phyloP scores from a whole-genome alignment of 805 yeast genomes.

The Zygoascus flipseniorum region DNA sequence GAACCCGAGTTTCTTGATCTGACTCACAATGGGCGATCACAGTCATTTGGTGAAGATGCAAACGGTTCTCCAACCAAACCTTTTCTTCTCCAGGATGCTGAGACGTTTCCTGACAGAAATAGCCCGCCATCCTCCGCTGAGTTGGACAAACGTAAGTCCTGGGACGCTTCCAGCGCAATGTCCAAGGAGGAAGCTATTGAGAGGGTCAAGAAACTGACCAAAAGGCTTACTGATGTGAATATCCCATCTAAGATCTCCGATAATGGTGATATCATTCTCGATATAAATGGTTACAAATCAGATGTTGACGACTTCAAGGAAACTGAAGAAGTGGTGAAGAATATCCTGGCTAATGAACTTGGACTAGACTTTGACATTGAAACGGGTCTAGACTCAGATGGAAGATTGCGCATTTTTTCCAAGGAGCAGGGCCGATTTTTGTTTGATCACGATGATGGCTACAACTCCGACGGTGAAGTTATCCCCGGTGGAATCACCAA shows the following conservation, averaged over 20 bases:
- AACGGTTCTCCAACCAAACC: background rate
- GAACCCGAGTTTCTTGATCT: slow-evolving; percentile 48
- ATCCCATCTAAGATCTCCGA: slow-evolving; percentile 83
- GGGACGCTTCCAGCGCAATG: slow-evolving; percentile 3
- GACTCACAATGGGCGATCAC: background rate
- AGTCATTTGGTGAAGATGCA: background rate
- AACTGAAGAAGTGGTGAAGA: slow-evolving; percentile 67
- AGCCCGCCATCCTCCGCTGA: background rate
- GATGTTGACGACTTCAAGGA: slow-evolving; percentile 67
- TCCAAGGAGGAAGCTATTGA: slow-evolving; percentile 40
- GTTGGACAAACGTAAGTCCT: background rate
- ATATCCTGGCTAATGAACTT: slow-evolving; percentile 69
- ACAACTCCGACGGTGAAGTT: slow-evolving; percentile 11
- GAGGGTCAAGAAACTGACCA: slow-evolving; percentile 54
- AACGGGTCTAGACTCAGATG: slow-evolving; percentile 25
- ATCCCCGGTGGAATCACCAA: background rate
- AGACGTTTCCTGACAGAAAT: background rate
- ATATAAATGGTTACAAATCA: slow-evolving; percentile 93
- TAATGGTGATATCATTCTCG: slow-evolving; percentile 83
- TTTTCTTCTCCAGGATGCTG: background rate
- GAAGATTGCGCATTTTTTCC: slow-evolving; percentile 26
- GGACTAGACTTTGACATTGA: slow-evolving; percentile 23
- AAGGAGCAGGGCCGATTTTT: slow-evolving; percentile 6
- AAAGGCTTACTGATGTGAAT: slow-evolving; percentile 56
- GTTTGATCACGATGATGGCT: slow-evolving; percentile 4